phyloP scores from a whole-genome alignment of 805 yeast genomes.

The Komagataella mondaviorum region DNA sequence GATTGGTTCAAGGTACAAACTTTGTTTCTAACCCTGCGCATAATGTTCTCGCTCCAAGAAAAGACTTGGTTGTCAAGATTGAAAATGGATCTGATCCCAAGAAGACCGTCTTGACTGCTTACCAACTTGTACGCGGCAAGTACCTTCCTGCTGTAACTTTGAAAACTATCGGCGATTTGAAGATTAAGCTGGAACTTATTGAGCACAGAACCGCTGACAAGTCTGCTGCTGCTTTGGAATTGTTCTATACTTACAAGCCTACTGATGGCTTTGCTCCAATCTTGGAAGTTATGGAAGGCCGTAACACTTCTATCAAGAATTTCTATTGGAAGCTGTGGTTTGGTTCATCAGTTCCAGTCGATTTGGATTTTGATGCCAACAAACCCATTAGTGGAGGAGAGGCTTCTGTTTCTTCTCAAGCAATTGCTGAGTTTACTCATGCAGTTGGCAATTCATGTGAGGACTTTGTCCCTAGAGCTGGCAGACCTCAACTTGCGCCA shows the following conservation, averaged over 20 bases:
- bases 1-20: constrained; percentile 76
- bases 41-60: constrained; percentile 65
- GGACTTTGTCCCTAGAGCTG: constrained; percentile 83
- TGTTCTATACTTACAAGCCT: constrained; percentile 70
- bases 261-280: constrained; percentile 94
- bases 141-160: constrained; percentile 54
- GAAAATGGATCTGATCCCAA: constrained; percentile 32
- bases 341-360: constrained; percentile 44
- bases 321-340: constrained; percentile 98
- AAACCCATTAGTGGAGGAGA: constrained; percentile 59
- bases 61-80: constrained; percentile 48
- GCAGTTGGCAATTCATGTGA: constrained; percentile 97
- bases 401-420: constrained; percentile 56
- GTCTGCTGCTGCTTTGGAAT: constrained; percentile 58
- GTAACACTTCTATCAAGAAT: constrained; percentile 87
- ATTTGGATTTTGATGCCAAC: constrained; percentile 60
- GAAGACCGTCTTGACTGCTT: constrained; percentile 49
- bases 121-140: constrained; percentile 63
- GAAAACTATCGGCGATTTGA: constrained; percentile 29
- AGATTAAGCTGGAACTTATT: constrained; percentile 61
- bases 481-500: constrained; percentile 81
- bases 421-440: constrained; percentile 85
- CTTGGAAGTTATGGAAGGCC: constrained; percentile 74
- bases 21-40: constrained; percentile 71
- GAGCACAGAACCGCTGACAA: constrained; percentile 82